Conservation (phyloP, 108 stramenopile genomes). For the Nitzschia inconspicua region DNA sequence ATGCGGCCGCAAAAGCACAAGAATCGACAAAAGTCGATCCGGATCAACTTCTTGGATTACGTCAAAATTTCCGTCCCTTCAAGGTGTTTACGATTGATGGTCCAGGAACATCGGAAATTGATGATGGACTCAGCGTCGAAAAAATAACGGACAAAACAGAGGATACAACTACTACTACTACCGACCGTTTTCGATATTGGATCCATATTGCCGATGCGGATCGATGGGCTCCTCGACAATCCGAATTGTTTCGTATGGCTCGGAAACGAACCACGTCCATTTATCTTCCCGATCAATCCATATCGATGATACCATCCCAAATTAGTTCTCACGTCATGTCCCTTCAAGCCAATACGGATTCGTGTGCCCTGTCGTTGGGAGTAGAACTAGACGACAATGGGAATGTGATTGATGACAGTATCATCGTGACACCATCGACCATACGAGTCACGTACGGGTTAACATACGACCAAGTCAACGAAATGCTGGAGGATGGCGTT, state of each 20-base stretch:
- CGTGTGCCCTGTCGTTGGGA: constrained; percentile 56
- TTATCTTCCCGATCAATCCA: constrained; percentile 59
- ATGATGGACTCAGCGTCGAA: constrained; percentile 75
- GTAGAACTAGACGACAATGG: constrained; percentile 72
- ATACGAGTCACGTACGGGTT: constrained; percentile 69
- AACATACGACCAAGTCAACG: constrained; percentile 79
- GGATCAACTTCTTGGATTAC: constrained; percentile 53
- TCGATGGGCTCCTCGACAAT: constrained; percentile 60
- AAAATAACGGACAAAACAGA: constrained; percentile 18
- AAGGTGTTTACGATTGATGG: constrained; percentile 82
- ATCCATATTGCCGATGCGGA: constrained; percentile 88
- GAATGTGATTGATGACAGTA: constrained; percentile 46
- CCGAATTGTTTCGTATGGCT: constrained; percentile 47
- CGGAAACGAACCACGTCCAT: constrained; percentile 55
- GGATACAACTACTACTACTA: no score
- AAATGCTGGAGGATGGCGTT: constrained; percentile 78
- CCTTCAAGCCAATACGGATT: constrained; percentile 41
- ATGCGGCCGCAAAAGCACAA: constrained; percentile 11
- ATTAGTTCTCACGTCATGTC: constrained; percentile 57
- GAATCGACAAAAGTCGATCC: constrained; percentile 29
- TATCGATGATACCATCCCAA: constrained; percentile 67
- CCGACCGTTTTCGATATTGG: constrained; percentile 47
- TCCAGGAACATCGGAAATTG: constrained; percentile 63
- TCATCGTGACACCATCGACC: constrained; percentile 56
- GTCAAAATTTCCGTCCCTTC: constrained; percentile 52